These are phyloP conservation scores for Grosmannia huntii DNA, from an alignment of 2,329 filamentous ascomycete genomes.

Conservation along the genomic window DNA sequence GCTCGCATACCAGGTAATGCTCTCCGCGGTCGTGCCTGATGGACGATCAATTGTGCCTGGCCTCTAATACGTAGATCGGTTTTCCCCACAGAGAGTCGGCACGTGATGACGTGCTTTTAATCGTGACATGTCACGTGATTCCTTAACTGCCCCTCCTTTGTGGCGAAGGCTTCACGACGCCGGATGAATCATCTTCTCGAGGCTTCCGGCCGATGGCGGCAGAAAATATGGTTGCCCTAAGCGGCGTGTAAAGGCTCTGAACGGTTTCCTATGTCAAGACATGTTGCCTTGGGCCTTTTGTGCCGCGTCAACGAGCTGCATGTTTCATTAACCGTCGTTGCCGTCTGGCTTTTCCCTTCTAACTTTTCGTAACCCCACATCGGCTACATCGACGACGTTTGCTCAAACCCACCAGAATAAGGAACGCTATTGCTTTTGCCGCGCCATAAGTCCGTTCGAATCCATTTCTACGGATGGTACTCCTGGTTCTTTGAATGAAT, in stretches of 20 bases:
- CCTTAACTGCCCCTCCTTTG: not conserved
- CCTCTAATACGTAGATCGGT: not conserved
- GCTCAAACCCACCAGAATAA: not conserved
- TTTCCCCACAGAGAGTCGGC: not conserved
- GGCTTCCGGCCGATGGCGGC: not conserved
- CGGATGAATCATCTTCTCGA: not conserved
- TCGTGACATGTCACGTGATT: not conserved
- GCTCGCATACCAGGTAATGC: not conserved
- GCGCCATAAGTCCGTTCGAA: not conserved
- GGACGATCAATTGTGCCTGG: not conserved
- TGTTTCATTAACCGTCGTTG: not conserved
- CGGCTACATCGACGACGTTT: not conserved
- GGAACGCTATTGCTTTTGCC: not conserved
- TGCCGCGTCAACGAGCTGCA: not conserved
- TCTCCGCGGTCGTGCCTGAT: not conserved
- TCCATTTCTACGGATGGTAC: not conserved
- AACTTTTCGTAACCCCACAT: not conserved
- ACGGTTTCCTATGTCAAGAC: not conserved
- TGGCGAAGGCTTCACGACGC: not conserved
- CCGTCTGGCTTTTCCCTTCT: not conserved
- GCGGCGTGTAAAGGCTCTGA: not conserved
- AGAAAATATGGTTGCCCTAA: not conserved
- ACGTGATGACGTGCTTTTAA: not conserved
- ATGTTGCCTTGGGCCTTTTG: not conserved
- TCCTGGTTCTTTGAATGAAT: not conserved